Evolutionary conservation across 2,329 filamentous ascomycete species (phyloP), one percentile per base, ranked within the genome.

Genomic region (Hypoxylon sp.): DNA sequence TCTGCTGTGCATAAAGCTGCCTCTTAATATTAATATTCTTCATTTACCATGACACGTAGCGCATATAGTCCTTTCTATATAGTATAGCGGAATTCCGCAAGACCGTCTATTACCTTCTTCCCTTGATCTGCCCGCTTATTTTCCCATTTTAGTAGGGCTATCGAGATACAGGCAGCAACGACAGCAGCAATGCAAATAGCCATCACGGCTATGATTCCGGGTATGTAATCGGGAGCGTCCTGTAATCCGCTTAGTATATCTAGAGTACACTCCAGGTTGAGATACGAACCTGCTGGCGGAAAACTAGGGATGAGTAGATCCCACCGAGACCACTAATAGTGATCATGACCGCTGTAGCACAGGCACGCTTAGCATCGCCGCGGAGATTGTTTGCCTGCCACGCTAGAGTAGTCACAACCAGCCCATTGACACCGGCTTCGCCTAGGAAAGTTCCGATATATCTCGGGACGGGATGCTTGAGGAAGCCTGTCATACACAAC

Each of bases 371-470:
- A 6, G 74, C 74, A 50, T 79, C 70, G 13, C 73, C 73, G 1
- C 77, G 74, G 3, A 80, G 72, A 53, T 80, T 80, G 67, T 81
- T 80, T 6, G 69, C 64, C 17, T 73, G 71, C 69, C 69, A 72
- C 2, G 67, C 78, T 24, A 79, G 71, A 27, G 76, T 76, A 4
- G 75, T 76, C 1, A 75, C 73, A 0, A 79, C 68, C 29, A 78
- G 76, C 2, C 73, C 74, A 47, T 78, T 78, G 39, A 74, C 74
- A 1, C 77, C 77, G 2, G 72, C 73, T 31, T 77, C 72, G 17
- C 75, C 76, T 1, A 79, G 65, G 57, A 79, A 79, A 7, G 77
- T 73, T 7, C 76, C 78, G 59, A 72, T 50, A 47, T 75, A 75
- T 35, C 71, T 61, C 3, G 69, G 64, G 17, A 70, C 65, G 4